Evolutionary conservation across 345 rosid genomes (phyloP).

Genomic region (Camelina laxa): DNA sequence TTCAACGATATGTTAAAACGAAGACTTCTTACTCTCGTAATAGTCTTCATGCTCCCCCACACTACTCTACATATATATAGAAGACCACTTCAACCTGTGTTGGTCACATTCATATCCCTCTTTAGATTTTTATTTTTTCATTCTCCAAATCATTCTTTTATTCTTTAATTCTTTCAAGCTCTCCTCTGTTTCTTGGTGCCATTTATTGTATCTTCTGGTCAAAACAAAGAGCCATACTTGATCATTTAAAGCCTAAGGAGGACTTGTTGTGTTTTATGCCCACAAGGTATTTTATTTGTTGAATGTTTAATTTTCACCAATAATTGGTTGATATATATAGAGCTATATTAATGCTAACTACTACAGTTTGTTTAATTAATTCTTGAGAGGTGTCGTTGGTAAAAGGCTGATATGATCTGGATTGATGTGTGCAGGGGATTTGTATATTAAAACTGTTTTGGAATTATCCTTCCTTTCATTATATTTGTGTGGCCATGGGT

Average conservation of each 20-base stretch:
- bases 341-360: slow-evolving; percentile 13
- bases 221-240: not conserved
- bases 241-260: not conserved
- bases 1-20: slow-evolving; percentile 31
- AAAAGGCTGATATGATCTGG: slow-evolving; percentile 25
- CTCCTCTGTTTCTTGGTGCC: slow-evolving; percentile 1
- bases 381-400: not conserved
- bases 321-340: slow-evolving; percentile 33
- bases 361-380: not conserved
- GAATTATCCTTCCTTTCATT: slow-evolving; percentile 22
- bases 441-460: slow-evolving; percentile 20
- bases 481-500: slow-evolving; percentile 51
- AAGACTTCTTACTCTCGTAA: slow-evolving; percentile 31
- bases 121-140: slow-evolving; percentile 7
- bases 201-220: not conserved
- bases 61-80: slow-evolving; percentile 12
- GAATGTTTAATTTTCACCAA: slow-evolving; percentile 9
- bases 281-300: slow-evolving; percentile 37
- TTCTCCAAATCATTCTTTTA: not conserved
- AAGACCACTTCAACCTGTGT: slow-evolving; percentile 6
- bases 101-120: slow-evolving; percentile 22
- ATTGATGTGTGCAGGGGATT: slow-evolving; percentile 36
- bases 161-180: slow-evolving; percentile 28
- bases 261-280: slow-evolving; percentile 14
- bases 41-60: slow-evolving; percentile 40